These are phyloP conservation scores for Mycena venus DNA, from an alignment of 768 basidiomycete species.

Conservation along the genomic window DNA sequence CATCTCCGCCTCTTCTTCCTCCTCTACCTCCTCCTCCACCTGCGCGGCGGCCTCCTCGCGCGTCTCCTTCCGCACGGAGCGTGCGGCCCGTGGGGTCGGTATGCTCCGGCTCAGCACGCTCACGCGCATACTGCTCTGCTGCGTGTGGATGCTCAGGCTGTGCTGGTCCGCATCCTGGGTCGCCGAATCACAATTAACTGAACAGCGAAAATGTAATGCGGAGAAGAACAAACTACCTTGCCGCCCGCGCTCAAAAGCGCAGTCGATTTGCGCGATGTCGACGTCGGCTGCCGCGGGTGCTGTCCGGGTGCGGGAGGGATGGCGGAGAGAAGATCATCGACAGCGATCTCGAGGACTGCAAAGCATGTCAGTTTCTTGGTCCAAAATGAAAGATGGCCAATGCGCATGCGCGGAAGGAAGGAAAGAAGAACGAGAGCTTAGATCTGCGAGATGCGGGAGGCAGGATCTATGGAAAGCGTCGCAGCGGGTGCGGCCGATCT, in stretches of 20 bases:
- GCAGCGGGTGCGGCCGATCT: too few relatives aligned
- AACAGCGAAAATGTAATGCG: too few relatives aligned
- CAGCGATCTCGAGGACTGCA: conserved; percentile 83
- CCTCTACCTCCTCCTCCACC: conserved; percentile 35
- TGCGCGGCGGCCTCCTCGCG: conserved; percentile 33
- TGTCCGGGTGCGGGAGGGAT: conserved; percentile 43
- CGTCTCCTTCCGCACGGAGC: conserved; percentile 39
- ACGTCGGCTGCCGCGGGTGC: conserved; percentile 33
- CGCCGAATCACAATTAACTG: too few relatives aligned
- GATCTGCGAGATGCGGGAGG: too few relatives aligned
- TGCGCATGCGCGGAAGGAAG: neutral
- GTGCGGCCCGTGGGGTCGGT: conserved; percentile 37
- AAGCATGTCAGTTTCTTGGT: neutral
- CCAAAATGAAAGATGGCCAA: too few relatives aligned
- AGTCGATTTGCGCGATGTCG: conserved; percentile 32
- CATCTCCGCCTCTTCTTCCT: conserved; percentile 34
- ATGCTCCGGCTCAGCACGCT: conserved; percentile 55
- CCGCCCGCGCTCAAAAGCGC: conserved; percentile 38
- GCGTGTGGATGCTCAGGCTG: conserved; percentile 54
- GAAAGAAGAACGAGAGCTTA: neutral
- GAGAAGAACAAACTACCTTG: too few relatives aligned
- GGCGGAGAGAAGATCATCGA: conserved; percentile 78
- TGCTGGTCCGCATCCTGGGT: conserved; percentile 58
- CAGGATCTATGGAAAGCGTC: neutral
- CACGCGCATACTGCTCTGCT: conserved; percentile 53